phyloP scores from a whole-genome alignment of 441 rosid species.

The Populus trichocarpa region DNA sequence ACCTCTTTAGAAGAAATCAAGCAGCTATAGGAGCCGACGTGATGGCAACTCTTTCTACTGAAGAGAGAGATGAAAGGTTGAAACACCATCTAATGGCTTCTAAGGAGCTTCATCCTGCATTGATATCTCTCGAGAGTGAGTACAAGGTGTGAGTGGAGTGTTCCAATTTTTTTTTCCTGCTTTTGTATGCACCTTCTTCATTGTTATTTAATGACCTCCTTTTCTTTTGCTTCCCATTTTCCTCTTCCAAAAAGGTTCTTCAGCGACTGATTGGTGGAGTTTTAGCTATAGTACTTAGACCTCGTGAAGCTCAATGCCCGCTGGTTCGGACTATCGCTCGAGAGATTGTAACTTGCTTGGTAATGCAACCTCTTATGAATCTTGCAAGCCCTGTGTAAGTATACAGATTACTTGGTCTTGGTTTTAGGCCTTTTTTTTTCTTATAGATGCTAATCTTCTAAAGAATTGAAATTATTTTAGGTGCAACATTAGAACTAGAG shows the following conservation, averaged over 20 bases:
- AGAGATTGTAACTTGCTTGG: constrained; percentile 93
- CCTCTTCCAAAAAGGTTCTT: constrained; percentile 51
- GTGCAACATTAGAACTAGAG: neutral
- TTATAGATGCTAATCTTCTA: neutral
- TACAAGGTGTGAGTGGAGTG: constrained; percentile 86
- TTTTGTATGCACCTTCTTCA: constrained; percentile 8
- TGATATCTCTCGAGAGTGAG: constrained; percentile 91
- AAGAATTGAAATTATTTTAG: neutral
- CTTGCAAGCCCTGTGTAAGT: constrained; percentile 89
- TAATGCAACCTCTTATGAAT: constrained; percentile 81
- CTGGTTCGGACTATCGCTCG: constrained; percentile 85
- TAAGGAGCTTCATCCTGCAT: constrained; percentile 92
- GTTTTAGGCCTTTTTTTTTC: neutral
- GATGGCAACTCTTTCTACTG: constrained; percentile 84
- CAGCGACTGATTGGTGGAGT: constrained; percentile 79
- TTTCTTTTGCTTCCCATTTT: constrained; percentile 6
- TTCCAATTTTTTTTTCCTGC: constrained; percentile 15
- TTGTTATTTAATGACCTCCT: constrained; percentile 7
- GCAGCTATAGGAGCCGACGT: constrained; percentile 87
- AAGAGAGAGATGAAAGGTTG: constrained; percentile 93
- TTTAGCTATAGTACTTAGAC: constrained; percentile 75
- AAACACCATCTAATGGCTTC: constrained; percentile 84
- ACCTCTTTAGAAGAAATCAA: constrained; percentile 89
- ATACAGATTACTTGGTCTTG: neutral
- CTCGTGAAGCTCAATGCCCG: constrained; percentile 90